Evolutionary conservation across 805 yeast genomes (phyloP).

Genomic region (Candida vaughaniae): DNA sequence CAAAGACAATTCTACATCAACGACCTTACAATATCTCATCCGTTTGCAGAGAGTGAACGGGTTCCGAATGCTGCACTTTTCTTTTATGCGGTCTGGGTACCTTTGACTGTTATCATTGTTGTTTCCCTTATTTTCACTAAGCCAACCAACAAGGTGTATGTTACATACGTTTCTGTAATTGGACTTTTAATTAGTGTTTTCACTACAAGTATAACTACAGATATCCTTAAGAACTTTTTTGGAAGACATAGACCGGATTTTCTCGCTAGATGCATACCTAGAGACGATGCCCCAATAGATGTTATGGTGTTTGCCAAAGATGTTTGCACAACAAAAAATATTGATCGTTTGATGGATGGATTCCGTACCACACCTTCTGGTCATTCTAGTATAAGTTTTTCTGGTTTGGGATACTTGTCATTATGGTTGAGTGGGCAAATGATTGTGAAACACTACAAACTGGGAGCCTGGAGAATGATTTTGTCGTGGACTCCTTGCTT

Average conservation of each 20-base stretch:
- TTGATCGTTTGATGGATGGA: slow-evolving; percentile 56
- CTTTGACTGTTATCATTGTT: slow-evolving; percentile 39
- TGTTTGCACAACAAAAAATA: slow-evolving; percentile 58
- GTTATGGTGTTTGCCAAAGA: slow-evolving; percentile 59
- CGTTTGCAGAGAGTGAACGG: slow-evolving; percentile 71
- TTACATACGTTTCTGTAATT: slow-evolving; percentile 60
- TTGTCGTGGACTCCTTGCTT: slow-evolving; percentile 56
- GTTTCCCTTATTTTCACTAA: slow-evolving; percentile 44
- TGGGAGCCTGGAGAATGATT: slow-evolving; percentile 64
- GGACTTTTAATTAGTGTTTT: slow-evolving; percentile 65
- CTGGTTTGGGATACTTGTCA: slow-evolving; percentile 62
- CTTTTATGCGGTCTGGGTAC: slow-evolving; percentile 52
- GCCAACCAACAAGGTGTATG: slow-evolving; percentile 53
- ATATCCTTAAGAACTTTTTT: slow-evolving; percentile 74
- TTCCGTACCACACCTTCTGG: slow-evolving; percentile 84
- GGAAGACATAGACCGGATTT: slow-evolving; percentile 95
- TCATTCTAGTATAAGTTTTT: slow-evolving; percentile 69
- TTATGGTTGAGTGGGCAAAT: slow-evolving; percentile 72
- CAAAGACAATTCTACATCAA: slow-evolving; percentile 74
- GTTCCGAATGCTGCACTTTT: slow-evolving; percentile 60
- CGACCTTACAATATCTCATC: slow-evolving; percentile 78
- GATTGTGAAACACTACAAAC: slow-evolving; percentile 38
- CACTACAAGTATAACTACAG: slow-evolving; percentile 63
- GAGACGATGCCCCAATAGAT: slow-evolving; percentile 51
- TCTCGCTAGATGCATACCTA: slow-evolving; percentile 78